Evolutionary conservation across 306 rosid genomes (phyloP).

Genomic region (Rosa chinensis): DNA sequence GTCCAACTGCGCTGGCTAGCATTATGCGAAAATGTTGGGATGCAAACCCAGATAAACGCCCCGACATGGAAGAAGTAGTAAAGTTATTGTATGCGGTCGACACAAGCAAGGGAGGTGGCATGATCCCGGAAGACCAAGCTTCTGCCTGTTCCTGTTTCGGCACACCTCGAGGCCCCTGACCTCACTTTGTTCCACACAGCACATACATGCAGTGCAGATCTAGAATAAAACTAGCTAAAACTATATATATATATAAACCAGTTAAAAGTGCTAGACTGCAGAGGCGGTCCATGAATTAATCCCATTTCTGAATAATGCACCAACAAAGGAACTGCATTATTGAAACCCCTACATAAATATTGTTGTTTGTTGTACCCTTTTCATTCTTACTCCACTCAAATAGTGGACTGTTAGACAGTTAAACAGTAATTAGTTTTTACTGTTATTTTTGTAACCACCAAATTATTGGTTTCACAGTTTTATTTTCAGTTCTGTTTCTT

Average conservation of each 20-base stretch:
- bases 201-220: background rate
- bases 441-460: background rate
- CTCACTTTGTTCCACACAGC: background rate
- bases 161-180: conserved; percentile 60
- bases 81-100: conserved; percentile 71
- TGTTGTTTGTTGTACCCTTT: background rate
- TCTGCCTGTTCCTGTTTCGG: conserved; percentile 65
- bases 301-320: background rate
- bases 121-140: conserved; percentile 70
- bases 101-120: conserved; percentile 90
- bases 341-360: background rate
- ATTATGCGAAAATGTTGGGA: conserved; percentile 86
- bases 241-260: background rate
- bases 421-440: background rate
- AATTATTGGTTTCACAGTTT: background rate
- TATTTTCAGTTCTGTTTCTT: background rate
- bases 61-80: conserved; percentile 77
- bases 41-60: conserved; percentile 71
- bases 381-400: background rate
- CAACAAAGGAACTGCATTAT: conserved; percentile 2
- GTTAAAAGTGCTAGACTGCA: conserved; percentile 3
- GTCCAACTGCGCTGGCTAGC: conserved; percentile 55
- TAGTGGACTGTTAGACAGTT: background rate
- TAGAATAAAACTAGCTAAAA: background rate
- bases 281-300: background rate